Conservation (phyloP, 768 basidiomycete species). For the Boletus insuetus region DNA sequence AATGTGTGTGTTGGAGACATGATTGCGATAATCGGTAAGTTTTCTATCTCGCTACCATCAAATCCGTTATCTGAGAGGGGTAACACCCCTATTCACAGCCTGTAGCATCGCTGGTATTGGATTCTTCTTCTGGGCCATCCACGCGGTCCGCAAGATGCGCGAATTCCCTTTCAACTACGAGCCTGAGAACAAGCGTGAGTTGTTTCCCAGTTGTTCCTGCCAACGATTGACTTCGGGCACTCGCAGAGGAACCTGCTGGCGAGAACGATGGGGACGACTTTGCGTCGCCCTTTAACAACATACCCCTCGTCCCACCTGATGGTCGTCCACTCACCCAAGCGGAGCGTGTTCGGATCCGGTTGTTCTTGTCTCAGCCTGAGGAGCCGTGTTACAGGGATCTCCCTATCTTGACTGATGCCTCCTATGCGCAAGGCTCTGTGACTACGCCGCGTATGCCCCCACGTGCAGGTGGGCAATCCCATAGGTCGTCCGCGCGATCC, state of each 20-base stretch:
- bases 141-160: slow-evolving; percentile 21
- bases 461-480: not conserved
- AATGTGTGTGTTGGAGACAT: slow-evolving; percentile 25
- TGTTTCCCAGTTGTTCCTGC: too few species aligned
- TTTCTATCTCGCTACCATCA: too few species aligned
- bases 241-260: not conserved
- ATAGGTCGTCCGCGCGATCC: not conserved
- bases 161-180: slow-evolving; percentile 4
- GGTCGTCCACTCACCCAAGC: slow-evolving; percentile 3
- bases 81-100: not conserved
- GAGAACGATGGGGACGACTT: not conserved
- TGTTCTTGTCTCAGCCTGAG: not conserved
- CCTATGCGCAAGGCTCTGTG: not conserved
- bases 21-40: slow-evolving; percentile 22
- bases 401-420: not conserved
- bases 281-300: not conserved
- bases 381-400: not conserved
- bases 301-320: not conserved
- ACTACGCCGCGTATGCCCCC: not conserved
- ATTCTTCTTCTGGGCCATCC: slow-evolving; percentile 20
- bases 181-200: slow-evolving; percentile 1
- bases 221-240: not conserved
- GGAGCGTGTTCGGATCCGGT: slow-evolving; percentile 10
- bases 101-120: slow-evolving; percentile 20
- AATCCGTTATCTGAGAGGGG: not conserved